phyloP scores from a whole-genome alignment of 345 rosid species.

The Atalantia buxifolia region DNA sequence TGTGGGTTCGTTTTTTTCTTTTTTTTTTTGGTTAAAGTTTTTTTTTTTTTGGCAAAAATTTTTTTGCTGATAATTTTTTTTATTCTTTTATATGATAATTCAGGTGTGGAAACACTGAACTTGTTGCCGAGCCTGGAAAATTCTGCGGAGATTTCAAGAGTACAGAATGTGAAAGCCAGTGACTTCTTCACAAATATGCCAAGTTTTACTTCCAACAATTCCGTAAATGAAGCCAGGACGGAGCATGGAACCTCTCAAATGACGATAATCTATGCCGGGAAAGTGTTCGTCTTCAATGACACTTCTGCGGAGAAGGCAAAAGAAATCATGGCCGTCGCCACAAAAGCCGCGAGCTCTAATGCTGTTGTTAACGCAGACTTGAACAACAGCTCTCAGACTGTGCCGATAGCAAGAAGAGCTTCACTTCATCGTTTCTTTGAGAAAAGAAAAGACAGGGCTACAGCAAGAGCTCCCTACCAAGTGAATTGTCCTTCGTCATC shows the following conservation, averaged over 20 bases:
- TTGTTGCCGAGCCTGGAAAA: slow-evolving; percentile 32
- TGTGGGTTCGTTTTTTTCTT: no score
- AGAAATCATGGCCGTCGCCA: slow-evolving; percentile 47
- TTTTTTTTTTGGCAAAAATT: background rate
- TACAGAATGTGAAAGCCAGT: slow-evolving; percentile 14
- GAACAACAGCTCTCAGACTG: background rate
- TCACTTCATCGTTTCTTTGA: slow-evolving; percentile 70
- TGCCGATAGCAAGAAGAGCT: slow-evolving; percentile 25
- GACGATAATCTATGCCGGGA: slow-evolving; percentile 64
- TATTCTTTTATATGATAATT: background rate
- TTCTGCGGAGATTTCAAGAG: background rate
- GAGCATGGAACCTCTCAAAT: slow-evolving; percentile 36
- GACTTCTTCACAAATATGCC: slow-evolving; percentile 5
- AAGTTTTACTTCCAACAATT: slow-evolving; percentile 3
- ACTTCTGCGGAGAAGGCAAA: slow-evolving; percentile 55
- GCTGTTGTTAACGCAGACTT: slow-evolving; percentile 1
- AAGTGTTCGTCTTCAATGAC: slow-evolving; percentile 42
- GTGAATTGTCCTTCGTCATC: slow-evolving; percentile 10
- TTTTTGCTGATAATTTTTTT: background rate
- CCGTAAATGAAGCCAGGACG: background rate
- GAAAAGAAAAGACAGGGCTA: slow-evolving; percentile 71
- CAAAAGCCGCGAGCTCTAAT: slow-evolving; percentile 9
- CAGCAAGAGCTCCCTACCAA: slow-evolving; percentile 70
- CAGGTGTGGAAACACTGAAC: slow-evolving; percentile 32
- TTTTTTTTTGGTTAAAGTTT: no score